Percentiles rank a stretch among this genome's conserved stretches.
Evolutionary conservation across 352 stramenopile genomes (phyloP).

Genomic region (Phytophthora agathidicida): DNA sequence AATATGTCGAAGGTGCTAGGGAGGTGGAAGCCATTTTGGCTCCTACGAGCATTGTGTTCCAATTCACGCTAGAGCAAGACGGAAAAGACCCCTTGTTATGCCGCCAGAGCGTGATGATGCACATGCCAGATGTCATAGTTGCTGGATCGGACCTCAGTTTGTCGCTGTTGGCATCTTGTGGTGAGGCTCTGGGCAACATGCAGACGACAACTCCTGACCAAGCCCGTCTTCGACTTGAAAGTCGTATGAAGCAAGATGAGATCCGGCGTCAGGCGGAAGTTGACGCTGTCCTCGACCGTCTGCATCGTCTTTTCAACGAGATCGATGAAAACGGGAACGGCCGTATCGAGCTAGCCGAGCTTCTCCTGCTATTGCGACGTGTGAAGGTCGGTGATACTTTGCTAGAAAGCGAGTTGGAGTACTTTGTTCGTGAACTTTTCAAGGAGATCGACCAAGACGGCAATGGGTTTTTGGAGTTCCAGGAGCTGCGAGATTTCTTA

Average conservation of each 20-base stretch:
- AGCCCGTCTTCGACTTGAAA: conserved; percentile 59
- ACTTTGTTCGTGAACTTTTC: conserved; percentile 72
- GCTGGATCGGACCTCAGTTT: conserved; percentile 76
- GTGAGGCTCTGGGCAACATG: conserved; percentile 52
- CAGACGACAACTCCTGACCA: conserved; percentile 70
- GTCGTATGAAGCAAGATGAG: conserved; percentile 57
- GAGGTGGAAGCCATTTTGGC: conserved; percentile 52
- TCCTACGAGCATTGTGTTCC: conserved; percentile 50
- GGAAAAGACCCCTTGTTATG: conserved; percentile 36
- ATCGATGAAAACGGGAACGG: conserved; percentile 77
- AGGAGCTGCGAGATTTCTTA: conserved; percentile 91
- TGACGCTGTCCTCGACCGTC: conserved; percentile 52
- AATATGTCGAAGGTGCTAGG: conserved; percentile 52
- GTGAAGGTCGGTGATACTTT: conserved; percentile 72
- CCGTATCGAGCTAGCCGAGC: conserved; percentile 65
- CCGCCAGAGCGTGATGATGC: conserved; percentile 58
- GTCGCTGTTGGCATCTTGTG: conserved; percentile 61
- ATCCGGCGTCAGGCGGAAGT: conserved; percentile 59
- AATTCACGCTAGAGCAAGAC: conserved; percentile 64
- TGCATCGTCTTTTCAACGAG: conserved; percentile 72
- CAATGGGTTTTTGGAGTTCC: conserved; percentile 93
- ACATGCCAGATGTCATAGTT: conserved; percentile 68
- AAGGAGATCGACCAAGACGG: conserved; percentile 94
- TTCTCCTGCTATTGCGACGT: conserved; percentile 62
- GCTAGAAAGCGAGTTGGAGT: conserved; percentile 65